Percentiles rank a stretch among this genome's conserved stretches.
Evolutionary conservation across 176 grass and related monocot genomes (phyloP).

Genomic region (Carex littledalei): DNA sequence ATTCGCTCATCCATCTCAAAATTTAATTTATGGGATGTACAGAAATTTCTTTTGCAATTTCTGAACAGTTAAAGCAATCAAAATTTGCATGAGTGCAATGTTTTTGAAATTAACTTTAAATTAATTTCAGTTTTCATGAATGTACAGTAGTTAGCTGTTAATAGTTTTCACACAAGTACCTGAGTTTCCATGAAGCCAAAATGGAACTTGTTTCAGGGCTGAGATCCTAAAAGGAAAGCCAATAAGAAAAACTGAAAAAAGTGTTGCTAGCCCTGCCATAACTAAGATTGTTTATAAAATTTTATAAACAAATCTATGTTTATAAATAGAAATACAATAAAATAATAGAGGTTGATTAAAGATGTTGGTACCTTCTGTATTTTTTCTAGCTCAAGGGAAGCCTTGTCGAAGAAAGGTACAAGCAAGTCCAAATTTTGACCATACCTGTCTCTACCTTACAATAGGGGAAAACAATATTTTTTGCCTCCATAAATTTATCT

Average conservation of each 20-base stretch:
- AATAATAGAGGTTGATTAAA: background rate
- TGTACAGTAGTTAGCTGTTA: background rate
- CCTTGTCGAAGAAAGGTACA: constrained; percentile 69
- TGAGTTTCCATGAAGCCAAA: constrained; percentile 64
- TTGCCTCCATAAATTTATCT: background rate
- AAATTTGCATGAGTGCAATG: too few relatives aligned
- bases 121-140: too few relatives aligned
- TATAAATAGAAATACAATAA: background rate
- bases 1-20: too few relatives aligned
- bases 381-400: constrained; percentile 58
- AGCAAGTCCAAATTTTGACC: constrained; percentile 70
- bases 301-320: background rate
- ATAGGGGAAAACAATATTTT: constrained; percentile 11
- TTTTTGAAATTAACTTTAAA: too few relatives aligned
- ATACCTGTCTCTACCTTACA: constrained; percentile 51
- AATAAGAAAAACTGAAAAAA: background rate
- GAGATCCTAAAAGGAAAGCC: constrained; percentile 34
- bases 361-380: constrained; percentile 48
- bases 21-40: too few relatives aligned
- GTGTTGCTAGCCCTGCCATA: background rate
- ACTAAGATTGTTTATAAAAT: background rate
- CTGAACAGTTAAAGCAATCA: too few relatives aligned
- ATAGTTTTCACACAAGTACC: constrained; percentile 29
- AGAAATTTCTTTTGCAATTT: too few relatives aligned
- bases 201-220: constrained; percentile 43